These are phyloP conservation scores for Alternaria sp. DNA, from an alignment of 2,329 filamentous ascomycete species.

Conservation along the genomic window DNA sequence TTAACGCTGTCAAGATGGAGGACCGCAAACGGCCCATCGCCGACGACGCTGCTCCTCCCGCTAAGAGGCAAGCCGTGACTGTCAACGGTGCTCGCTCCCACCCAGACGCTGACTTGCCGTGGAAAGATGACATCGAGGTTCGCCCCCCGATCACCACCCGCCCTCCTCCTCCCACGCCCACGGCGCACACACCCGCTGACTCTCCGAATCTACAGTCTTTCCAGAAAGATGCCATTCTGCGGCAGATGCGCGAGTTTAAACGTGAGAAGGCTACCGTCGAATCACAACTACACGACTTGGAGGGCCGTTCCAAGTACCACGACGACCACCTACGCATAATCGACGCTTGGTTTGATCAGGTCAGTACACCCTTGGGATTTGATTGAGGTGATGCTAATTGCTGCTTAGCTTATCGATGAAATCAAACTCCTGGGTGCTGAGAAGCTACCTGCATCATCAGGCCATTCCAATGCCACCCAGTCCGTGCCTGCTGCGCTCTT, in stretches of 20 bases:
- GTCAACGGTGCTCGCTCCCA: slow-evolving; percentile 78
- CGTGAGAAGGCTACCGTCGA: slow-evolving; percentile 85
- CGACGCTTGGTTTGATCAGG: slow-evolving; percentile 94
- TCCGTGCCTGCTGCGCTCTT: slow-evolving; percentile 63
- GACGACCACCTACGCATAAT: slow-evolving; percentile 92
- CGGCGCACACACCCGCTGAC: slow-evolving; percentile 46
- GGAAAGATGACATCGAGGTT: slow-evolving; percentile 76
- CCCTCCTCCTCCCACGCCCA: slow-evolving; percentile 29
- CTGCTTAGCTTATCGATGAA: slow-evolving; percentile 58
- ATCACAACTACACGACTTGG: slow-evolving; percentile 78
- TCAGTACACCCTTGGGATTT: slow-evolving; percentile 56
- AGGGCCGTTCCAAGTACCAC: slow-evolving; percentile 80
- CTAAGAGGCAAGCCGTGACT: slow-evolving; percentile 79
- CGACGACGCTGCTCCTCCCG: slow-evolving; percentile 86
- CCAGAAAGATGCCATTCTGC: slow-evolving; percentile 94
- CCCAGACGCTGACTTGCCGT: slow-evolving; percentile 72
- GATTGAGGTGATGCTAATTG: slow-evolving; percentile 37
- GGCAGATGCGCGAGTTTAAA: slow-evolving; percentile 98
- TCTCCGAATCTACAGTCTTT: slow-evolving; percentile 68
- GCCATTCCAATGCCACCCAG: slow-evolving; percentile 36
- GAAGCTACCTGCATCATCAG: slow-evolving; percentile 34
- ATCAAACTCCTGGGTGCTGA: slow-evolving; percentile 56
- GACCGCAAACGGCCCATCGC: slow-evolving; percentile 96
- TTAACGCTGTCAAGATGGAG: slow-evolving; percentile 93
- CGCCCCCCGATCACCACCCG: slow-evolving; percentile 58